Evolutionary conservation across 129 eudicot genomes (phyloP).

Genomic region (Chrysanthemum seticuspe): DNA sequence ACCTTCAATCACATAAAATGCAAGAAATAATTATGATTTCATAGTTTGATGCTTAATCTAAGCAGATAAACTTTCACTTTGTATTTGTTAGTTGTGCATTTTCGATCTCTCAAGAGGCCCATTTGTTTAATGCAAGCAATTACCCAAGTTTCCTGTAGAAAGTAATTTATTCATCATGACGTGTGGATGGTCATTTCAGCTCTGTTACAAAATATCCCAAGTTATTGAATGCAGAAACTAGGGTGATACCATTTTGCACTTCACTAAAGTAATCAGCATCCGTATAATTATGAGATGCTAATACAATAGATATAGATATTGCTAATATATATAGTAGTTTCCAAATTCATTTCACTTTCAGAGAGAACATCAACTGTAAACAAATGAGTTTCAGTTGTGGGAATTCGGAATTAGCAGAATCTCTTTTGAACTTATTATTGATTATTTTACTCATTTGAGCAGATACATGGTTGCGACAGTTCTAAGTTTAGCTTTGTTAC

Average conservation of each 20-base stretch:
- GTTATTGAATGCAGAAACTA: not conserved
- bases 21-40: not conserved
- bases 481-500: slow-evolving; percentile 30
- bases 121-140: not conserved
- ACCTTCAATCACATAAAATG: not conserved
- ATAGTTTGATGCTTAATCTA: not conserved
- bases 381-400: not conserved
- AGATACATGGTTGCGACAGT: slow-evolving; percentile 43
- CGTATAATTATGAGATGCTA: no score
- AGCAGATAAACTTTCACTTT: not conserved
- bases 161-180: not conserved
- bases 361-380: no score
- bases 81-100: not conserved
- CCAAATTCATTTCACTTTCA: no score
- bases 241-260: not conserved
- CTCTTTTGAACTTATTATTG: not conserved
- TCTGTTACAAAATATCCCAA: not conserved
- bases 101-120: not conserved
- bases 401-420: not conserved
- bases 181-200: slow-evolving; percentile 6
- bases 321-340: no score
- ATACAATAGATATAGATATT: no score
- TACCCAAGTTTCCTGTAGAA: not conserved
- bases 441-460: slow-evolving; percentile 16
- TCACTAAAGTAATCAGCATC: not conserved